These are phyloP conservation scores for Polyporus tsugae DNA, from an alignment of 1,284 basidiomycete species.

Conservation along the genomic window DNA sequence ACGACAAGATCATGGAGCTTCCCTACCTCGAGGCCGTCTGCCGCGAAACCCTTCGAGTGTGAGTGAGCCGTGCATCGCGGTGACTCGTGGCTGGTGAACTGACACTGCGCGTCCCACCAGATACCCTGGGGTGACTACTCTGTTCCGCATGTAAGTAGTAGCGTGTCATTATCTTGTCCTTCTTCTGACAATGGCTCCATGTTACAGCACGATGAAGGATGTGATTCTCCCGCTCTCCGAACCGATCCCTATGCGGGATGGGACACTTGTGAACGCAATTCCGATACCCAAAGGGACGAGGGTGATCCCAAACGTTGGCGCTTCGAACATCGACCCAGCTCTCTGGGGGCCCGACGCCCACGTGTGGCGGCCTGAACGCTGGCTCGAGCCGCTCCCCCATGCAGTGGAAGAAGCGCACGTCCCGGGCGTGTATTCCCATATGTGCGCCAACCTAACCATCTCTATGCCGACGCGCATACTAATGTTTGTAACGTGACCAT, in stretches of 20 bases:
- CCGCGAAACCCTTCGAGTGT: slow-evolving; percentile 38
- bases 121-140: slow-evolving; percentile 21
- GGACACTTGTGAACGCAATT: slow-evolving; percentile 19
- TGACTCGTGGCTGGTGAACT: background rate
- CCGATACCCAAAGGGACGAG: slow-evolving; percentile 25
- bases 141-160: slow-evolving; percentile 23
- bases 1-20: slow-evolving; percentile 33
- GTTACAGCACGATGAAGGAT: slow-evolving; percentile 12
- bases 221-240: slow-evolving; percentile 16
- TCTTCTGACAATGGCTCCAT: background rate
- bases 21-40: slow-evolving; percentile 37
- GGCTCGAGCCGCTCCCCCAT: slow-evolving; percentile 22
- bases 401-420: slow-evolving; percentile 21
- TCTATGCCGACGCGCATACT: slow-evolving; percentile 3
- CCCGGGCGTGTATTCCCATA: slow-evolving; percentile 22
- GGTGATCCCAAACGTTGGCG: slow-evolving; percentile 21
- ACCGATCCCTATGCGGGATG: slow-evolving; percentile 23
- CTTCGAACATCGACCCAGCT: slow-evolving; percentile 10
- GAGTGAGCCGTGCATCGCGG: slow-evolving; percentile 7
- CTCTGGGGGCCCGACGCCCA: slow-evolving; percentile 21
- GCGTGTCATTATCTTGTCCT: background rate
- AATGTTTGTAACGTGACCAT: background rate
- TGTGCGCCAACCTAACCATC: slow-evolving; percentile 5
- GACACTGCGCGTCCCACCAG: slow-evolving; percentile 1
- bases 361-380: slow-evolving; percentile 23